Evolutionary conservation across 2,329 filamentous ascomycete genomes (phyloP), one percentile per base, ranked within the genome.

Genomic region (Magnaporthiopsis incrustans): DNA sequence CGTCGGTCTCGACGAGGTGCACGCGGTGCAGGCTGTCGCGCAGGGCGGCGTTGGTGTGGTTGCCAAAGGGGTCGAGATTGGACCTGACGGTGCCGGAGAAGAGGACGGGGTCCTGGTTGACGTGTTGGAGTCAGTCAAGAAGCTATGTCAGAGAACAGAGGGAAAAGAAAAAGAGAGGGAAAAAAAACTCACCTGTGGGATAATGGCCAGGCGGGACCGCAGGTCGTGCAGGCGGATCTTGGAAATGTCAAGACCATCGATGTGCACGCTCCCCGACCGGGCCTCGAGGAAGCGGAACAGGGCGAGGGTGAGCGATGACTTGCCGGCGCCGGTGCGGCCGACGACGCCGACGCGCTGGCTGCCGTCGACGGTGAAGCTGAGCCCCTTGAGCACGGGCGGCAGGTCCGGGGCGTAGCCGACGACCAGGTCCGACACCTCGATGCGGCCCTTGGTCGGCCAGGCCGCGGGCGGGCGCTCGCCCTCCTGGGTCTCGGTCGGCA

Each of bases 241-340:
- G 27, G 88, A 87, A 62, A 92, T 90, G 70, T 93, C 89, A 15
- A 91, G 69, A 0, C 89, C 89, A 69, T 93, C 90, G 66, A 94
- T 89, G 65, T 79, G 73, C 66, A 93, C 87, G 18, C 76, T 83
- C 11, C 90, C 90, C 15, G 85, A 82, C 7, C 81, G 76, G 0
- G 88, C 84, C 72, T 92, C 89, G 15, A 93, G 77, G 77, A 93
- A 92, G 26, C 90, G 87, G 81, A 93, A 92, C 0, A 93, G 77
- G 0, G 90, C 89, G 1, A 92, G 78, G 0, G 90, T 91, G 27
- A 93, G 76, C 0, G 88, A 90, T 0, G 88, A 91, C 75, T 93
- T 93, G 64, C 90, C 90, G 0, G 89, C 89, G 4, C 90, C 90
- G 0, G 90, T 93, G 22, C 90, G 85, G 14, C 90, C 90, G 5